phyloP scores from a whole-genome alignment of 2,329 filamentous ascomycete species.

The Harringtonia aguacate region DNA sequence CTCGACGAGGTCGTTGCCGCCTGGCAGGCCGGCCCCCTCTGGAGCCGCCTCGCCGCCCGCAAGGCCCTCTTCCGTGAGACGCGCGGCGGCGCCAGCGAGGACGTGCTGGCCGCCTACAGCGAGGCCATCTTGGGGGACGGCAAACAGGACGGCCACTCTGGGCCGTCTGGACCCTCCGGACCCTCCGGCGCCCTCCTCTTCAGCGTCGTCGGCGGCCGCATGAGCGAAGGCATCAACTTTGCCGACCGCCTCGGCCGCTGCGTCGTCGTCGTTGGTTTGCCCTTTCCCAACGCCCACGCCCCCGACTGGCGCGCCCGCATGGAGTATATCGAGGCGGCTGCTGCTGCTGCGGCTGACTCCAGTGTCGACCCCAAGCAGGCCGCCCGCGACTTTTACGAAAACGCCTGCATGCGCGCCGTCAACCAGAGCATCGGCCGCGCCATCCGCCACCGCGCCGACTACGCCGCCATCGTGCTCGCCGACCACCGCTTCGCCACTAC shows the following conservation, averaged over 20 bases:
- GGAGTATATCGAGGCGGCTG: slow-evolving; percentile 60
- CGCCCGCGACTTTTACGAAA: slow-evolving; percentile 78
- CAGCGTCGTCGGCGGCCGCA: slow-evolving; percentile 85
- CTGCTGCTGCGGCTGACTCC: slow-evolving; percentile 1
- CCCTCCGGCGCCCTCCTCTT: slow-evolving; percentile 55
- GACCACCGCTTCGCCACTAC: slow-evolving; percentile 69
- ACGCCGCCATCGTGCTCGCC: slow-evolving; percentile 78
- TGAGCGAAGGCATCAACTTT: slow-evolving; percentile 98
- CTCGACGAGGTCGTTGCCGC: slow-evolving; percentile 59
- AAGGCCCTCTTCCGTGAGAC: slow-evolving; percentile 55
- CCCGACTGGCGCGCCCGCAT: slow-evolving; percentile 91
- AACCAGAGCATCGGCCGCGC: slow-evolving; percentile 94
- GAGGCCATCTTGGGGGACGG: slow-evolving; percentile 43
- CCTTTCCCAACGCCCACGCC: slow-evolving; percentile 82
- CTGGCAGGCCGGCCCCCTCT: slow-evolving; percentile 40
- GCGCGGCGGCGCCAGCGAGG: slow-evolving; percentile 49
- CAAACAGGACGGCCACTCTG: background rate
- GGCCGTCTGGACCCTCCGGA: background rate
- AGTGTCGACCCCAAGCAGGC: slow-evolving; percentile 36
- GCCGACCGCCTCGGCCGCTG: slow-evolving; percentile 81
- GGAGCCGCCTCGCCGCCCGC: slow-evolving; percentile 43
- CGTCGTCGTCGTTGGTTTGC: slow-evolving; percentile 83
- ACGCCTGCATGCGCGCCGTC: slow-evolving; percentile 90
- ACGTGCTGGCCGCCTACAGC: slow-evolving; percentile 63
- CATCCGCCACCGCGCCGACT: slow-evolving; percentile 80